phyloP scores from a whole-genome alignment of 2,329 filamentous ascomycete species.

The Aspergillus jensenii region DNA sequence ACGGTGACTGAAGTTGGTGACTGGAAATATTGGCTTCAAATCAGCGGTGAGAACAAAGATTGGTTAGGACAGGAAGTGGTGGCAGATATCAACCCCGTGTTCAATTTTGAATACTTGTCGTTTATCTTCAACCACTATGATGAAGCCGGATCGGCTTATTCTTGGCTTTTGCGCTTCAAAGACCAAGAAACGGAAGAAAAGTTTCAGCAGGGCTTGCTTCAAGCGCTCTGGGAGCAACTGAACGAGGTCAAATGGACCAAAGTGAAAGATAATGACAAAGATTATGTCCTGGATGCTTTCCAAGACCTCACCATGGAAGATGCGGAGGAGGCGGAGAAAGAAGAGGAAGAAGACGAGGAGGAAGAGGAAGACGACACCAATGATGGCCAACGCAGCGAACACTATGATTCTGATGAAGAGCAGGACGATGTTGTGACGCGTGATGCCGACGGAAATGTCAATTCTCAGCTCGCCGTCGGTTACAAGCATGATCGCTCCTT shows the following conservation, averaged over 20 bases:
- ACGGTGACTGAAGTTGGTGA: constrained; percentile 81
- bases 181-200: constrained; percentile 76
- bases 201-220: constrained; percentile 93
- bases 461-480: constrained; percentile 91
- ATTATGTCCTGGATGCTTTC: constrained; percentile 94
- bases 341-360: constrained; percentile 54
- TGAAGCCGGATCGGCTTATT: constrained; percentile 84
- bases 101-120: constrained; percentile 98
- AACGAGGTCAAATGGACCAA: constrained; percentile 95
- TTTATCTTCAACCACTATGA: constrained; percentile 99
- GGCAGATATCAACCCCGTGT: constrained; percentile 94
- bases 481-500: constrained; percentile 98
- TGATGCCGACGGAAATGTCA: constrained; percentile 77
- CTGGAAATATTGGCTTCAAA: constrained; percentile 96
- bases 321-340: constrained; percentile 55
- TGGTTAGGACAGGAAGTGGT: constrained; percentile 86
- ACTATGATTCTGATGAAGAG: constrained; percentile 75
- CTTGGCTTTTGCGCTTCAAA: constrained; percentile 91
- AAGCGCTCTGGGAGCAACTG: constrained; percentile 92
- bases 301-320: constrained; percentile 87
- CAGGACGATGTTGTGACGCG: constrained; percentile 70
- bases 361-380: constrained; percentile 64
- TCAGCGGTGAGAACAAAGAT: constrained; percentile 70
- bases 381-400: constrained; percentile 67
- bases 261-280: constrained; percentile 84